Base-by-base conservation (phyloP, 2,329 filamentous ascomycete genomes). In the Aspergillus carbonarius region DNA sequence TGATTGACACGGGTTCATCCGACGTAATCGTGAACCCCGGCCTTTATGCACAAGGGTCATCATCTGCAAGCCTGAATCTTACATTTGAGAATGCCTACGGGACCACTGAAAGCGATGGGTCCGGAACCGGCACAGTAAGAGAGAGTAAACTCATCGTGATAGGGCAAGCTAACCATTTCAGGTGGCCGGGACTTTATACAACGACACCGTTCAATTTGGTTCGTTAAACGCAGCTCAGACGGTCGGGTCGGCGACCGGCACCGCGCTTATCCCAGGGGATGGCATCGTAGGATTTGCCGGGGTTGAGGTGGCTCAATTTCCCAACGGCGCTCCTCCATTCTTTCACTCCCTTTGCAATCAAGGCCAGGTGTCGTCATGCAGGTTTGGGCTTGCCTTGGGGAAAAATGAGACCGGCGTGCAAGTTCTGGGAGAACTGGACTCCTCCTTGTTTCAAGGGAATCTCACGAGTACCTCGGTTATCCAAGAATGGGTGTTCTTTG, bases 1-100 rank as follows among this genome's bases (percentile, higher is more conserved):
- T 52, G 17, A 52, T 52, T 4, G 49, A 52, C 34, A 52, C 49
- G 12, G 49, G 49, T 5, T 52, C 49, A 4, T 40, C 49, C 20
- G 49, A 52, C 17, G 25, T 52, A n/a, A 55, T 55, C n/a, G 17
- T 55, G 15, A 55, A 55, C 12, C 40, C 40, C n/a, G 53, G 53
- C 2, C 20, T 23, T 12, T 55, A 55, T 15, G n/a, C 23, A 7
- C 7, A 32, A 23, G 34, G 53, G 6, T 37, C 40, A 12, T 12
- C 27, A 2, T 44, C 40, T 2, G 20, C 25, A 20, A 35, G 12
- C 27, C 53, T 55, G 18, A 44, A 55, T 7, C 42, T 27, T 7
- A 35, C 53, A 8, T 55, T 55, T 17, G 44, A 47, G 17, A 55
- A 55, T 17, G 32, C 27, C 9, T 55, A 55, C 8, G 53, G 53